These are phyloP conservation scores for Aquanectria penicillioides DNA, from an alignment of 2,329 filamentous ascomycete species.

Conservation along the genomic window DNA sequence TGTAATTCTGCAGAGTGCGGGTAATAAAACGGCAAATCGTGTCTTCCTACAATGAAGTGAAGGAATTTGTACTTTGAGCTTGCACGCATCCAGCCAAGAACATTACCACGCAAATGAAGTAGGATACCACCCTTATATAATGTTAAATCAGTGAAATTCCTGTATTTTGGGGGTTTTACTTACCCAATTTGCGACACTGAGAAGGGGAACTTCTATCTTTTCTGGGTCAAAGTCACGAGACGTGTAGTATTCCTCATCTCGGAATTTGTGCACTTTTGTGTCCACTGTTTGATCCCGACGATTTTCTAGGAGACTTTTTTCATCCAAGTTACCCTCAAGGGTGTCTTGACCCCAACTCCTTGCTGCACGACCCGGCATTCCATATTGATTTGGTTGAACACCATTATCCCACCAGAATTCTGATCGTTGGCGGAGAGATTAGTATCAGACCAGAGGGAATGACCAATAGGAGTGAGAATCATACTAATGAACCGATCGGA, in stretches of 20 bases:
- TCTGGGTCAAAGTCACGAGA: constrained; percentile 71
- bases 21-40: constrained; percentile 80
- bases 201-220: constrained; percentile 73
- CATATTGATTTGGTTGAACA: constrained; percentile 69
- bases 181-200: constrained; percentile 74
- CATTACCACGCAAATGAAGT: constrained; percentile 74
- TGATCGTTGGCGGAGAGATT: no score
- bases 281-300: constrained; percentile 58
- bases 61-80: constrained; percentile 75
- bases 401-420: constrained; percentile 39
- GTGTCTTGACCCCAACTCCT: constrained; percentile 50
- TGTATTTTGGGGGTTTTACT: not conserved
- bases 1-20: constrained; percentile 74
- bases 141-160: not conserved
- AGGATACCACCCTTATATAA: constrained; percentile 65
- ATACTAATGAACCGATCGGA: constrained; percentile 64
- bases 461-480: not conserved
- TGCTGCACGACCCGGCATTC: constrained; percentile 39
- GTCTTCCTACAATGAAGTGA: constrained; percentile 74
- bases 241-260: constrained; percentile 71
- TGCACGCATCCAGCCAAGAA: constrained; percentile 71
- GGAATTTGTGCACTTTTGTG: constrained; percentile 62
- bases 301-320: constrained; percentile 60
- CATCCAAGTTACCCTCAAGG: constrained; percentile 66
- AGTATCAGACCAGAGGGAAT: no score